Base-by-base conservation (phyloP, 1,139 yeast species). In the Candida smagusa region DNA sequence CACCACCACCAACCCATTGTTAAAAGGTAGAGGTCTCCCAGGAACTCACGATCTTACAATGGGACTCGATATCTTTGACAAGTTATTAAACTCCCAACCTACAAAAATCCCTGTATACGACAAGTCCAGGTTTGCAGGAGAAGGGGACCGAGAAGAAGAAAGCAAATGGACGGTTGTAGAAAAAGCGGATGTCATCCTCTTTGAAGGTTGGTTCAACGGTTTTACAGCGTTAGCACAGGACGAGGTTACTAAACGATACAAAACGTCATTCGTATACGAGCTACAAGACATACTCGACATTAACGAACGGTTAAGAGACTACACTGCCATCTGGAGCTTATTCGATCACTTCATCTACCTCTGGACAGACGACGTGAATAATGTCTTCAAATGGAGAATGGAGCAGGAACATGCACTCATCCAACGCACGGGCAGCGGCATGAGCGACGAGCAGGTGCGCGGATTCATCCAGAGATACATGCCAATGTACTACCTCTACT, bases 171-270 rank as follows among this genome's bases (percentile, higher is more conserved):
- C 33, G 1, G 57, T 71, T 3, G 37, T 42, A 1, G 52, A 58
- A 2, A 72, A 73, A 0, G 66, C 79, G 4, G 87, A 85, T 50
- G 71, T 89, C 1, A 72, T 90, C 3, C 58, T 92, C 6, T 71
- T 92, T 36, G 98, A 92, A 62, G 98, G 98, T 2, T 92, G 98
- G 98, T 88, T 90, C 60, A 76, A 81, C 21, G 97, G 97, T 2
- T 90, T 79, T 57, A 48, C 54, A 25, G 74, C 90, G 2, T 49
- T 67, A 11, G 56, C 50, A 22, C 36, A 32, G 4, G 54, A 53
- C 22, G 50, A 48, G 37, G 39, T 66, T 9, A 39, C 46, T 3
- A 37, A 47, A 3, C 46, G 52, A 13, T 47, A 54, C 2, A 45
- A 48, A 1, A 46, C 67, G 12, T 61, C 55, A 31, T 43, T 45